A percentile compares a stretch with the other conserved stretches of the same genome.
phyloP scores from a whole-genome alignment of 176 grass and related monocot genomes.

The Puya raimondii region DNA sequence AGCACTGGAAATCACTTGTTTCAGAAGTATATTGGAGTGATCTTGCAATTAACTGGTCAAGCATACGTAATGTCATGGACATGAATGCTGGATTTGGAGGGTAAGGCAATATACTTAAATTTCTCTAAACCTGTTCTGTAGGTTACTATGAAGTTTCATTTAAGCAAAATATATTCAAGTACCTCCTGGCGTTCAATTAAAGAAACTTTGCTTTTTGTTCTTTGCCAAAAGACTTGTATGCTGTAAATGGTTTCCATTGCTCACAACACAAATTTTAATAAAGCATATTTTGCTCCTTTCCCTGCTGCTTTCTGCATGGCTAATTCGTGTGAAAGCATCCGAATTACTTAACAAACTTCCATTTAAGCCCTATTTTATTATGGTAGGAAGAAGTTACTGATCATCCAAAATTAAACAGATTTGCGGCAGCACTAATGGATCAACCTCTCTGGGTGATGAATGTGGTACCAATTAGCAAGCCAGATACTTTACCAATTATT shows the following conservation, averaged over 20 bases:
- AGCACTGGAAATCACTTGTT: slow-evolving; percentile 55
- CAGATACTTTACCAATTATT: slow-evolving; percentile 66
- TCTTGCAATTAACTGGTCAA: slow-evolving; percentile 70
- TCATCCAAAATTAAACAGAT: slow-evolving; percentile 32
- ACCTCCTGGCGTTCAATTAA: no score
- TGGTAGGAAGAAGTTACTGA: background rate
- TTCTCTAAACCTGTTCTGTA: background rate
- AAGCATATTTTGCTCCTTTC: no score
- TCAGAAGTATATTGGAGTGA: slow-evolving; percentile 54
- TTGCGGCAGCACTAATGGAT: slow-evolving; percentile 61
- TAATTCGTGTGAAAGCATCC: no score
- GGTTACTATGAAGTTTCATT: background rate
- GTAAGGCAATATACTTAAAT: slow-evolving; percentile 29
- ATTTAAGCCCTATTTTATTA: no score
- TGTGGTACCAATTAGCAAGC: slow-evolving; percentile 46
- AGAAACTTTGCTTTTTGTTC: no score
- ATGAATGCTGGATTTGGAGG: slow-evolving; percentile 93
- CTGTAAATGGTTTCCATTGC: no score
- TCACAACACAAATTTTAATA: no score
- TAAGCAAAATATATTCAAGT: no score
- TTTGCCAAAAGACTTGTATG: no score
- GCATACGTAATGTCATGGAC: slow-evolving; percentile 75
- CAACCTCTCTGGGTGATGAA: slow-evolving; percentile 90
- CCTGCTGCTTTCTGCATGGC: no score
- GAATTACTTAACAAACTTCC: no score